Conservation (phyloP, 805 yeast genomes). For the Candida quercuum region DNA sequence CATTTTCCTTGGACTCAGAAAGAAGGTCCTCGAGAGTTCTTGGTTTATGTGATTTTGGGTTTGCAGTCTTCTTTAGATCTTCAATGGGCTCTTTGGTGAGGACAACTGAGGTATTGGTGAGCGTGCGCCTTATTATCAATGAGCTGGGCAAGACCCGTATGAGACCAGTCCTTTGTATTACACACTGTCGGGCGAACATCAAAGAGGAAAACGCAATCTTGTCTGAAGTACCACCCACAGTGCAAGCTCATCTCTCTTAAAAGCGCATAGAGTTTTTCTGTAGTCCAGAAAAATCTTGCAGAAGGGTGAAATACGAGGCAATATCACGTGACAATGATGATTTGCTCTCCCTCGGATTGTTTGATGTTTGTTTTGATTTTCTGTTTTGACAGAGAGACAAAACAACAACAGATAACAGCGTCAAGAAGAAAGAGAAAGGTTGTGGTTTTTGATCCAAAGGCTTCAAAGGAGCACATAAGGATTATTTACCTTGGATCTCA, state of each 20-base stretch:
- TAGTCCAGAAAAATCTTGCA: too few relatives aligned
- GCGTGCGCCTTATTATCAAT: not conserved
- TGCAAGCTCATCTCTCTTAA: not conserved
- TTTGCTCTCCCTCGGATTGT: not conserved
- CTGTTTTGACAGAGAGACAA: too few relatives aligned
- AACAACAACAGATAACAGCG: too few relatives aligned
- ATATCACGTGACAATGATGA: not conserved
- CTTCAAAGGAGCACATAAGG: too few relatives aligned
- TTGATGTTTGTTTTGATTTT: not conserved
- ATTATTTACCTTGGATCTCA: too few relatives aligned
- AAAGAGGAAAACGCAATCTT: too few relatives aligned
- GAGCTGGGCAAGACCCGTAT: not conserved
- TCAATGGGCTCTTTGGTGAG: not conserved
- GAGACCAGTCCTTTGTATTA: too few relatives aligned
- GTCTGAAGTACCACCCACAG: too few relatives aligned
- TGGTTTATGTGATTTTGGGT: slow-evolving; percentile 2
- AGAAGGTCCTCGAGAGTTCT: slow-evolving; percentile 4
- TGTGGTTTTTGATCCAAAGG: too few relatives aligned
- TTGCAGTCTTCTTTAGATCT: not conserved
- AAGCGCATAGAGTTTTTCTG: too few relatives aligned
- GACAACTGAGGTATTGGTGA: not conserved
- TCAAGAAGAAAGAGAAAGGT: too few relatives aligned
- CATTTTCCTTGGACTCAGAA: not conserved
- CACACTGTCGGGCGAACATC: too few relatives aligned
- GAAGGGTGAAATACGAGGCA: not conserved